Conservation (phyloP, 164 flowering plant species). For the Magnolia sinica region DNA sequence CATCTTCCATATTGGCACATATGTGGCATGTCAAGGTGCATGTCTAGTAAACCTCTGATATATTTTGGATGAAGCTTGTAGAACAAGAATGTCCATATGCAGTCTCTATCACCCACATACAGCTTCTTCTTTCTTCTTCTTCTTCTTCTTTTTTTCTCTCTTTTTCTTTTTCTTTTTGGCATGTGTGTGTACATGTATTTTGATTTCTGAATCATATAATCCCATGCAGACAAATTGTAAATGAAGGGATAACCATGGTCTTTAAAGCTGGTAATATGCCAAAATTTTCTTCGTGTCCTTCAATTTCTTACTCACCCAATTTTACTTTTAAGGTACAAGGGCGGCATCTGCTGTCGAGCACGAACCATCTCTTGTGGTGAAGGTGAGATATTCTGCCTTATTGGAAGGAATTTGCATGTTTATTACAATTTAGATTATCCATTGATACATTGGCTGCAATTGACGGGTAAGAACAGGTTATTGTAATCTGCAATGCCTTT, state of each 20-base stretch:
- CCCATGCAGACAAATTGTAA: neutral
- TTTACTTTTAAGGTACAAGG: slow-evolving; percentile 18
- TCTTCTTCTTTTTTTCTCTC: no score
- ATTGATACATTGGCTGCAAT: neutral
- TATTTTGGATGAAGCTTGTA: no score
- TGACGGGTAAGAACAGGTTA: neutral
- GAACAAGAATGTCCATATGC: no score
- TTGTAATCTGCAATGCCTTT: neutral
- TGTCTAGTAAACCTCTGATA: no score
- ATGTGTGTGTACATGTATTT: neutral
- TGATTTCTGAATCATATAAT: neutral
- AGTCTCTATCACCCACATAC: no score
- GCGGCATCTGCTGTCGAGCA: slow-evolving; percentile 22
- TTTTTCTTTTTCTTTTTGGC: no score
- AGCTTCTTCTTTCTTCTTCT: neutral
- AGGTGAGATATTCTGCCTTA: slow-evolving; percentile 31
- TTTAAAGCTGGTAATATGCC: neutral
- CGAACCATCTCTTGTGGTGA: slow-evolving; percentile 39
- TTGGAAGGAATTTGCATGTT: no score
- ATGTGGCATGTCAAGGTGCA: no score
- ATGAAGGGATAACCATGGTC: neutral
- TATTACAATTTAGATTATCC: neutral
- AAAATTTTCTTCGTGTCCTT: neutral
- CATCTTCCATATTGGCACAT: no score
- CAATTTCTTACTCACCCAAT: neutral